Evolutionary conservation across 148 eudicot species (phyloP), one percentile per base, ranked within the genome.

Genomic region (Amaranthus palmeri): DNA sequence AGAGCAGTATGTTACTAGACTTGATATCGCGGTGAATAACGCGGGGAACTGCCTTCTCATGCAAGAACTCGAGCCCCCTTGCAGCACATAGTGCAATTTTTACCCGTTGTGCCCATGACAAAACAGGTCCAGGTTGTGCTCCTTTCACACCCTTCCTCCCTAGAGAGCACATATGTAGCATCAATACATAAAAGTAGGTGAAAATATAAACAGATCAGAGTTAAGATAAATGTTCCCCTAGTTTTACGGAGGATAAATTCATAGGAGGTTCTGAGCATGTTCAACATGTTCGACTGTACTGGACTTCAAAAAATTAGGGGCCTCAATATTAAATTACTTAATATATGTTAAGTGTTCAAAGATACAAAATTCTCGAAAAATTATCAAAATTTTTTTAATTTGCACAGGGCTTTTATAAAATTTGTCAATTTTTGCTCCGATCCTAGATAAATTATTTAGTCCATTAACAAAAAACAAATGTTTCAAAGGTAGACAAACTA

Each of bases 121-220:
- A 81, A 14, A 81, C 87, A 36, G 97, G 97, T 53, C 97, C 96
- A 54, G 97, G 97, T 65, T 92, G 96, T 58, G 97, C 96, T 53
- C 97, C 97, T 84, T 88, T 86, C 9, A 90, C 96, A 48, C 97
- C 97, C 77, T 90, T 90, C 71, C 96, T 81, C 13, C 97, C 97
- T 92, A 67, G 6, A 59, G 49, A 56, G 36, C 36, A 25, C 0
- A 72, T 18, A 67, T 8, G 44, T 15, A 72, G 55, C 8, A 48
- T 25, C 36, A 25, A 55, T 18, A 48, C n/a, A 44, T 43, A 70
- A 71, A 56, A 54, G 18, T 25, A 45, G 48, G 10, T 3, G 48
- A 51, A 50, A 45, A 65, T 5, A 25, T 25, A 25, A 75, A 10
- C 25, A 25, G 36, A 25, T 25, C 4, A 40, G 59, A 45, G 44